Evolutionary conservation across 2,329 filamentous ascomycete species (phyloP).

Genomic region (Trichophyton simii): DNA sequence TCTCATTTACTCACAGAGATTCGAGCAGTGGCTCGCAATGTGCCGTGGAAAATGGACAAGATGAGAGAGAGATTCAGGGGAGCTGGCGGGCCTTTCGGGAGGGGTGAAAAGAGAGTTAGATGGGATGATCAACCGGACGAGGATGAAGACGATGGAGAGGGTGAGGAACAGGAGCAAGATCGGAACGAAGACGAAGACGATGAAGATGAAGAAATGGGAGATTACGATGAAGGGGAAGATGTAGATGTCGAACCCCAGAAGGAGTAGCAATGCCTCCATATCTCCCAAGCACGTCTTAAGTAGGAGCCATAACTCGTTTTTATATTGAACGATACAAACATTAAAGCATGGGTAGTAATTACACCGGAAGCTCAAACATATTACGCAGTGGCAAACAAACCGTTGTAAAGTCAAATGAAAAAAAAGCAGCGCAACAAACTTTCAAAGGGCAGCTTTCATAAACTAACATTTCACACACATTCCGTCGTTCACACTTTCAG

Average conservation of each 20-base stretch:
- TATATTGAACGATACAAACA: not conserved
- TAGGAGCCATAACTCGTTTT: not conserved
- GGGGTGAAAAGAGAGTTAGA: conserved; percentile 13
- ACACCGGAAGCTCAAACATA: not conserved
- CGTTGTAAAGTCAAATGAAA: not conserved
- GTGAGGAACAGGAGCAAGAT: conserved; percentile 9
- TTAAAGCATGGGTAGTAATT: not conserved
- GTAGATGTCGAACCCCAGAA: not conserved
- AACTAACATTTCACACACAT: not conserved
- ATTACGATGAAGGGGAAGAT: not conserved
- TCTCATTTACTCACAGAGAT: conserved; percentile 27
- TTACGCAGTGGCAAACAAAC: not conserved
- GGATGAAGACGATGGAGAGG: conserved; percentile 11
- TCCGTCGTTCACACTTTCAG: not conserved
- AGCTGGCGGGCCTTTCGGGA: conserved; percentile 4
- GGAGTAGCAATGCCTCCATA: not conserved
- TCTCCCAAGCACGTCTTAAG: not conserved
- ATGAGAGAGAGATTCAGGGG: conserved; percentile 5
- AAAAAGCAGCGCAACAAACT: not conserved
- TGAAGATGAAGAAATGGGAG: conserved; percentile 7
- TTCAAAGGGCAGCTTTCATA: not conserved
- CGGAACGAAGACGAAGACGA: conserved; percentile 10
- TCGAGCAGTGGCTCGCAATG: conserved; percentile 23
- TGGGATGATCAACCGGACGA: conserved; percentile 16
- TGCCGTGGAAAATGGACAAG: conserved; percentile 12